Percentiles rank a stretch among this genome's conserved stretches.
Evolutionary conservation across 176 grass and related monocot species (phyloP).

Genomic region (Sorghum bicolor): Sorghum_bicolor_NCBIv3 NC_012870.2:65991501-65992000

Average conservation of each 20-base stretch:
- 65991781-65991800: slow-evolving; percentile 27
- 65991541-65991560: slow-evolving; percentile 32
- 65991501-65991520: slow-evolving; percentile 42
- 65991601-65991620: slow-evolving; percentile 26
- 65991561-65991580: slow-evolving; percentile 28
- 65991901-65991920: slow-evolving; percentile 7
- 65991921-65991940: slow-evolving; percentile 34
- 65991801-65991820: slow-evolving; percentile 34
- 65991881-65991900: slow-evolving; percentile 47
- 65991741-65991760: slow-evolving; percentile 19
- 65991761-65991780: slow-evolving; percentile 16
- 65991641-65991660: slow-evolving; percentile 30
- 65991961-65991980: slow-evolving; percentile 20
- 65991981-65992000: background rate
- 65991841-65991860: slow-evolving; percentile 18
- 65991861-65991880: slow-evolving; percentile 36
- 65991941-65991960: slow-evolving; percentile 54
- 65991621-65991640: slow-evolving; percentile 39
- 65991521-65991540: slow-evolving; percentile 43
- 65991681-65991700: slow-evolving; percentile 17
- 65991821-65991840: slow-evolving; percentile 34
- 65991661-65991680: slow-evolving; percentile 31
- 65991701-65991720: slow-evolving; percentile 27
- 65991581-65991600: slow-evolving; percentile 47
- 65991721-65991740: background rate